Evolutionary conservation across 2,329 filamentous ascomycete genomes (phyloP).

Genomic region (Fusarium floridanum): DNA sequence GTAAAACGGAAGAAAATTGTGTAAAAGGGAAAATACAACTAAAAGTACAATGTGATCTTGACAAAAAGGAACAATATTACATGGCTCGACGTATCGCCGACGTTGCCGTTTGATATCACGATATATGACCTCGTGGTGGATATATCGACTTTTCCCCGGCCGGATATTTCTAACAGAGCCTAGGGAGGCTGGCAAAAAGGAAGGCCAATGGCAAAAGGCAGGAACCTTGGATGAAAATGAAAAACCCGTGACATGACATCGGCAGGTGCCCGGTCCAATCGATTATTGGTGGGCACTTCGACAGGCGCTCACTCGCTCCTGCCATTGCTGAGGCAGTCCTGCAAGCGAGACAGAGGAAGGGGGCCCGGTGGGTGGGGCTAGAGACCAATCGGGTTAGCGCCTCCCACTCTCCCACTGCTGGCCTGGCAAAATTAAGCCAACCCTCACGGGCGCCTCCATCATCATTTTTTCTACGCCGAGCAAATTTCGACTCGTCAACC

Average conservation of each 20-base stretch:
- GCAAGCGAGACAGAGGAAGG: constrained; percentile 40
- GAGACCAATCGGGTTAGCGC: constrained; percentile 51
- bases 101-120: constrained; percentile 19
- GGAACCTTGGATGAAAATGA: constrained; percentile 23
- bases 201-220: constrained; percentile 23
- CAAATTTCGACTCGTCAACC: constrained; percentile 60
- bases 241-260: constrained; percentile 43
- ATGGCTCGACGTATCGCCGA: constrained; percentile 23
- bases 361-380: constrained; percentile 35
- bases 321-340: constrained; percentile 34
- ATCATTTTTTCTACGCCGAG: constrained; percentile 57
- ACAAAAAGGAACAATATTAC: constrained; percentile 35
- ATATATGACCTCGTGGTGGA: constrained; percentile 21
- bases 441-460: constrained; percentile 55
- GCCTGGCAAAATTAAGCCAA: constrained; percentile 60
- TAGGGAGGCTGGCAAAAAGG: not conserved
- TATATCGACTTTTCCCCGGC: constrained; percentile 28
- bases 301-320: constrained; percentile 15
- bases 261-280: constrained; percentile 11
- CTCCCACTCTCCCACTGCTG: constrained; percentile 59
- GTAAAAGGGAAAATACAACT: not conserved
- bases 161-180: constrained; percentile 7
- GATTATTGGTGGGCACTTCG: constrained; percentile 11
- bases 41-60: constrained; percentile 21
- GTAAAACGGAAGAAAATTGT: not conserved